Base-by-base conservation (phyloP, 495 filamentous ascomycete genomes). In the Penicillium arizonense region DNA sequence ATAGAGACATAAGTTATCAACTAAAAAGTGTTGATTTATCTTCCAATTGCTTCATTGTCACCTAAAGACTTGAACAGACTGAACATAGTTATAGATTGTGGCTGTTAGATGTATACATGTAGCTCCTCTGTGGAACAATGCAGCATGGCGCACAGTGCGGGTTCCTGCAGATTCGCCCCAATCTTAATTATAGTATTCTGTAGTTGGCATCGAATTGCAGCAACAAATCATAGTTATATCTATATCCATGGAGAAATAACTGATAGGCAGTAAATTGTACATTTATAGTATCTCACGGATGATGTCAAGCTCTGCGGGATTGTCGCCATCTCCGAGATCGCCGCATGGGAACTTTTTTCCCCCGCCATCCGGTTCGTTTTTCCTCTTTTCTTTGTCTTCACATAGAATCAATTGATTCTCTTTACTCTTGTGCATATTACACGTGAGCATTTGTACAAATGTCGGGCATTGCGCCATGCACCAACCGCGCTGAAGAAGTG, bases 401-500 rank as follows among this genome's bases (percentile, higher is more conserved):
- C 35, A 43, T 41, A 47, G 28, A 37, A 4, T 36, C 12, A 18
- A 0, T 20, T 18, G 12, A 30, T 30, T 35, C 12, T 10, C 2
- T 13, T 28, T 21, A 11, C 8, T 16, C 7, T 35, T 45, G 5
- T 18, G 38, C 11, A 53, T 40, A 32, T 36, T 33, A 20, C 42
- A 12, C 33, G 11, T 46, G 33, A 6, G 34, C 18, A 49, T 40
- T 26, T 32, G 32, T 34, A 58, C 45, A 50, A 36, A 73, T 73
- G 67, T 59, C 63, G 24, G 54, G 33, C 32, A 53, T 58, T 26
- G 40, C 61, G 37, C 41, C 62, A 12, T 52, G 58, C 20, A 35
- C 28, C 7, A 62, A 54, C 21, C 71, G 74, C 50, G 74, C 74
- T 26, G 71, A 76, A 16, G 74, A 77, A 62, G 74, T 77, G 54